Evolutionary conservation across 768 basidiomycete genomes (phyloP), one percentile per base, ranked within the genome.

Genomic region (Clitopilus passeckerianus): DNA sequence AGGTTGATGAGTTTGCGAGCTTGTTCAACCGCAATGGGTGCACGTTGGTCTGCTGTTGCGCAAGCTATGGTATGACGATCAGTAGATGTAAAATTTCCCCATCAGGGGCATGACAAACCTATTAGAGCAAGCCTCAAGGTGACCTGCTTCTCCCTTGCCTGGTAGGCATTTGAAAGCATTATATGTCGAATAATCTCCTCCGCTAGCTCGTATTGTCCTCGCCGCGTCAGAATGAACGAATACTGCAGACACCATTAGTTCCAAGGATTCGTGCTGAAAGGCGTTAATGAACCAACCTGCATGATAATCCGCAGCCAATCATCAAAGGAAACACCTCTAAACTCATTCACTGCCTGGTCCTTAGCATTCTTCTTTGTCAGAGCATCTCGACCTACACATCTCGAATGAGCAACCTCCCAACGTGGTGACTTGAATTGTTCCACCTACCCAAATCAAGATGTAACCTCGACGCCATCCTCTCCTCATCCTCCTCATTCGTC

Each of bases 301-400:
- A 97, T 85, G 68, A 94, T 86, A 41, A 98, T 66, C 15, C 79
- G 77, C 53, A 96, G 69, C 96, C 96, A 99, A 56, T 90, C 86
- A 58, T 90, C 89, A 64, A 93, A 93, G 3, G 79, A 79, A 34
- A 96, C 77, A 0, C 91, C 91, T 10, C 95, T 86, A 71, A 95
- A 98, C 0, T 83, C 77, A 54, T 86, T 80, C 1, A 90, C 80
- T 60, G 76, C 76, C 58, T 76, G 71, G 44, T 68, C 68, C 52
- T 77, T 79, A 6, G 73, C 74, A 30, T 76, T 72, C 65, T 83
- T 88, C 18, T 80, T 78, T 5, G 79, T 65, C 18, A 83, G 69
- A 18, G 74, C 81, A 55, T 88, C 88, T 7, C 82, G 80, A 59
- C 86, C 89, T 89, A 56, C 6, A 34, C 30, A 24, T 43, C 12